Conservation (phyloP, 345 rosid species). For the Bruguiera parviflora region DNA sequence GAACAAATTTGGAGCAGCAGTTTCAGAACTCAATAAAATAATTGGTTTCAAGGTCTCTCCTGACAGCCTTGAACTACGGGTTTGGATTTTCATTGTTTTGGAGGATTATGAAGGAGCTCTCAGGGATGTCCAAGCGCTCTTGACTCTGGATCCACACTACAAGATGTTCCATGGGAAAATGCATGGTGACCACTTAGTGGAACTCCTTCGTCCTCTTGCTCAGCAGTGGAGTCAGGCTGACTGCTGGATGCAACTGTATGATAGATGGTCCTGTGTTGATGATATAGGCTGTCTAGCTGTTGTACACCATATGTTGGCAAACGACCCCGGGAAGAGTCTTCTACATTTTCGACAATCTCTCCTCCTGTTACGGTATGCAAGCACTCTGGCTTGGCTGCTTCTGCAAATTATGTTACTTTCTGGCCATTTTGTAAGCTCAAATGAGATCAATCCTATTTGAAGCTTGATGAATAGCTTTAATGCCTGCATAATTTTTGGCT, state of each 20-base stretch:
- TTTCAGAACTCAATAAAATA: conserved; percentile 5
- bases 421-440: no score
- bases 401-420: no score
- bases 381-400: background rate
- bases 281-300: conserved; percentile 9
- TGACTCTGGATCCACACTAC: background rate
- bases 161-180: background rate
- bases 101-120: background rate
- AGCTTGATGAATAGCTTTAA: background rate
- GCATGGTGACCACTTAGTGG: background rate
- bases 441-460: background rate
- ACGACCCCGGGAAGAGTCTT: conserved; percentile 4
- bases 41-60: conserved; percentile 5
- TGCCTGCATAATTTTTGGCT: no score
- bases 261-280: conserved; percentile 9
- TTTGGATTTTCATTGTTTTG: background rate
- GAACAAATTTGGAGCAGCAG: background rate
- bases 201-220: conserved; percentile 1
- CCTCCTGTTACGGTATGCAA: background rate
- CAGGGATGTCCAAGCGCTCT: background rate
- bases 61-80: background rate
- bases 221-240: conserved; percentile 5
- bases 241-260: conserved; percentile 5
- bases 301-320: conserved; percentile 5
- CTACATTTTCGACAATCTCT: conserved; percentile 1